phyloP scores from a whole-genome alignment of 352 stramenopile genomes.

The Globisporangium paddicum region DNA sequence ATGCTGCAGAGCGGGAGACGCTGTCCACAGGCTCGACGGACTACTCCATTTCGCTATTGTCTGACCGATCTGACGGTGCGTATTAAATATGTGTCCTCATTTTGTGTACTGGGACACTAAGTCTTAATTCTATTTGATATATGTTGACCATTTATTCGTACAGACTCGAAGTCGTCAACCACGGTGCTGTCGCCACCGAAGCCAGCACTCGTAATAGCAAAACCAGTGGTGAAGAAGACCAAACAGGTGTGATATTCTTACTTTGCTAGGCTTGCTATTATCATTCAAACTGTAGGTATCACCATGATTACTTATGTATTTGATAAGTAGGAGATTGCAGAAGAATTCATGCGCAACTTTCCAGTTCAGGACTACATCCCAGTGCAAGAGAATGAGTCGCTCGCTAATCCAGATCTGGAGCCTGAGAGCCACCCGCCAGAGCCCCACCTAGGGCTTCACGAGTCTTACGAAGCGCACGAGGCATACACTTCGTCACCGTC shows the following conservation, averaged over 20 bases:
- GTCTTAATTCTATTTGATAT: too few relatives aligned
- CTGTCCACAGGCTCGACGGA: slow-evolving; percentile 35
- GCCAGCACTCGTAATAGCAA: neutral
- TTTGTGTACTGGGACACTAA: too few relatives aligned
- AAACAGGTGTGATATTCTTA: slow-evolving; percentile 7
- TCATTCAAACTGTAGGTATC: too few relatives aligned
- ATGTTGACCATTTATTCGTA: too few relatives aligned
- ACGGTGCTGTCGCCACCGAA: neutral
- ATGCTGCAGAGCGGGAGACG: slow-evolving; percentile 24
- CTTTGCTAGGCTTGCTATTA: neutral
- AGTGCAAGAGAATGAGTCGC: slow-evolving; percentile 1
- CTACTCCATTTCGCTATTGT: slow-evolving; percentile 28
- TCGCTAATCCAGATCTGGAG: neutral
- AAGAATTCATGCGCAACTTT: slow-evolving; percentile 64
- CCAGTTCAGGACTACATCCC: slow-evolving; percentile 74
- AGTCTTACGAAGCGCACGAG: neutral
- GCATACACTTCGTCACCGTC: neutral
- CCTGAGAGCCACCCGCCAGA: neutral
- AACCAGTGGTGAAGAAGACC: neutral
- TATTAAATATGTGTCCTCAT: neutral
- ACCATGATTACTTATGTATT: too few relatives aligned
- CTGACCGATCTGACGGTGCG: slow-evolving; percentile 17
- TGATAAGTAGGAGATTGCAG: slow-evolving; percentile 29
- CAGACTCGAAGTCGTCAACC: neutral
- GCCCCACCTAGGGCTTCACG: neutral